These are phyloP conservation scores for Alectoria sarmentosa DNA, from an alignment of 495 filamentous ascomycete genomes.

Conservation along the genomic window DNA sequence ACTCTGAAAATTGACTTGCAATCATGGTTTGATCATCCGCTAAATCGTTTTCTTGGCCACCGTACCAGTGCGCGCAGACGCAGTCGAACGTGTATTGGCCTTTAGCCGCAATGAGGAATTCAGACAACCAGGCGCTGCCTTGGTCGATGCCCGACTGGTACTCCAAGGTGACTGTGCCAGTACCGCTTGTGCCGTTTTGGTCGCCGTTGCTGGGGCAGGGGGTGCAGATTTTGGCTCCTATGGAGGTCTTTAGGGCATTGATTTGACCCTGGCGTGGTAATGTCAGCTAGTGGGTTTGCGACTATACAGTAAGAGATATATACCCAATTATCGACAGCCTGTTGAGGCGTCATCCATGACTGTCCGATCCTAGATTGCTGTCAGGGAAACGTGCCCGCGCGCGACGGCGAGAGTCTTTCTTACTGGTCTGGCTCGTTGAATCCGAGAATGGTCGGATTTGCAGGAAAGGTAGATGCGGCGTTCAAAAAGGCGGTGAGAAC, in stretches of 20 bases:
- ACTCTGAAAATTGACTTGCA: background rate
- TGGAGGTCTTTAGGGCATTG: background rate
- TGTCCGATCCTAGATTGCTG: background rate
- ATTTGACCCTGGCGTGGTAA: background rate
- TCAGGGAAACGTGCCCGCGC: background rate
- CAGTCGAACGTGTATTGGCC: conserved; percentile 1
- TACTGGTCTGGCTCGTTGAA: conserved; percentile 5
- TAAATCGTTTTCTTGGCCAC: background rate
- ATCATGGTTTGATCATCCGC: background rate
- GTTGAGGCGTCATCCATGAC: background rate
- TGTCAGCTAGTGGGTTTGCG: background rate
- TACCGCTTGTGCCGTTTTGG: background rate
- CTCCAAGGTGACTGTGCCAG: background rate
- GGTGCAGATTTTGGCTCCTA: background rate
- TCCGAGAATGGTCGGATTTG: background rate
- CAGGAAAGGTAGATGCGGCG: background rate
- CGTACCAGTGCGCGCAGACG: background rate
- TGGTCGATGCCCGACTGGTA: conserved; percentile 1
- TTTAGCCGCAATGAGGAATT: background rate
- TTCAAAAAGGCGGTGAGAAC: background rate
- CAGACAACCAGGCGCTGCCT: background rate
- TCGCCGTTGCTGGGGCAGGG: background rate
- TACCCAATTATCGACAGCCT: background rate
- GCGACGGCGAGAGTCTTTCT: background rate
- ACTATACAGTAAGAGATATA: background rate